phyloP scores from a whole-genome alignment of 768 basidiomycete species.

The Thelephora ganbajun region DNA sequence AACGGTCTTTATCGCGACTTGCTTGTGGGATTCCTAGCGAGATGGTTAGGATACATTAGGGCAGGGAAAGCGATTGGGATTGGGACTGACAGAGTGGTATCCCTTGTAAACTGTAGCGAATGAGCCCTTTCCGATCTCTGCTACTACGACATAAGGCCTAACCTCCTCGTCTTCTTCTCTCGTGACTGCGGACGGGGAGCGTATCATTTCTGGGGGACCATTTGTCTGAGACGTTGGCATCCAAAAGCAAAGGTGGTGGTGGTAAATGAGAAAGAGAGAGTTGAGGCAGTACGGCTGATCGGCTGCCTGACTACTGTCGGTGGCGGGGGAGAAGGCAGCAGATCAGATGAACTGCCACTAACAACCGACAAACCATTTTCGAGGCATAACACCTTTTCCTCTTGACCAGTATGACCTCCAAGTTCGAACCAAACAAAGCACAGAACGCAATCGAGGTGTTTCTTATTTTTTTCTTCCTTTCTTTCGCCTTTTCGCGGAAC shows the following conservation, averaged over 20 bases:
- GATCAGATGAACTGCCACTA: background rate
- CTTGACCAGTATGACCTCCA: slow-evolving; percentile 26
- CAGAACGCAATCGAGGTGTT: slow-evolving; percentile 82
- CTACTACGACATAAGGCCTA: slow-evolving; percentile 63
- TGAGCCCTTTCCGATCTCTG: slow-evolving; percentile 77
- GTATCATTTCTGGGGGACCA: background rate
- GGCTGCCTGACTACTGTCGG: too few relatives aligned
- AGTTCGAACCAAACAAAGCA: slow-evolving; percentile 83
- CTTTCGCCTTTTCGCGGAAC: background rate
- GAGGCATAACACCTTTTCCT: background rate
- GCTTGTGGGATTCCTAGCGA: slow-evolving; percentile 54
- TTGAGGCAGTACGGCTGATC: too few relatives aligned
- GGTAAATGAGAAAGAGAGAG: background rate
- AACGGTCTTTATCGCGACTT: slow-evolving; percentile 92
- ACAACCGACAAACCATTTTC: background rate
- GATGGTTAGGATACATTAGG: background rate
- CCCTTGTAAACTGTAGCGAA: slow-evolving; percentile 96
- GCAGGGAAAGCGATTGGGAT: background rate
- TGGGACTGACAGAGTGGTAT: slow-evolving; percentile 62
- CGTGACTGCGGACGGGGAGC: background rate
- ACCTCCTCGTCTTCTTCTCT: slow-evolving; percentile 51
- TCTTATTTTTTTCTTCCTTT: slow-evolving; percentile 1
- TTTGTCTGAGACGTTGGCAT: background rate
- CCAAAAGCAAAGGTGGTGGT: background rate
- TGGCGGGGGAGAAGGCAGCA: too few relatives aligned